Base-by-base conservation (phyloP, 345 rosid genomes). In the Hibiscus mutabilis region DNA sequence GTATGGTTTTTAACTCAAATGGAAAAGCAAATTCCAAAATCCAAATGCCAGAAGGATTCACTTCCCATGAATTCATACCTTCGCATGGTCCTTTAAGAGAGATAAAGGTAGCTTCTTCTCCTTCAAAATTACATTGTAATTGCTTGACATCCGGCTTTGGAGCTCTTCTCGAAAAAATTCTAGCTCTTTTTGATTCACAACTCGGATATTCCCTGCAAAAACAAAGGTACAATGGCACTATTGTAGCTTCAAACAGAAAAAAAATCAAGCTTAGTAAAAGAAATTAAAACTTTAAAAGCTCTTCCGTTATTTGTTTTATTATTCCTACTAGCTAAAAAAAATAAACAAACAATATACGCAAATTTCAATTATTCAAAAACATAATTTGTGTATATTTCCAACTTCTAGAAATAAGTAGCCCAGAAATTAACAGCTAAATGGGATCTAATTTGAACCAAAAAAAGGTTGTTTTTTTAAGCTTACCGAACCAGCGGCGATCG, bases 401-500 rank as follows among this genome's bases (percentile, higher is more conserved):
- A 22, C 21, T 46, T 14, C 56, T 44, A 44, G 11, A 66, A 47
- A 47, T 14, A 57, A 11, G 1, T 18, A 27, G 14, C 27, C 21
- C n/a, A 37, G 13, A 3, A 62, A 42, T 21, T 33, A 69, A 13
- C 35, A 62, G 12, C 40, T 52, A 16, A 40, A 58, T 0, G 2
- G 5, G 22, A 10, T 27, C 18, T 47, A 44, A 65, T 5, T 13
- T 55, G 10, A 55, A 10, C 14, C 0, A 19, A 18, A 16, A 3
- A 47, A n/a, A 11, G 35, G 16, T 5, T 19, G 3, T 18, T 21
- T 18, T 15, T 66, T 19, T 19, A 44, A 2, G 74, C 83, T 14
- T 47, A 91, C 98, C 96, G 25, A 95, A 92, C 95, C 96, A 92
- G 65, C 96, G 87, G 66, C 93, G 86, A 73, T 95, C 97, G 0